A percentile compares a stretch with the other conserved stretches of the same genome.
These are phyloP conservation scores for Myxozyma udenii DNA, from an alignment of 805 yeast genomes.

Conservation along the genomic window DNA sequence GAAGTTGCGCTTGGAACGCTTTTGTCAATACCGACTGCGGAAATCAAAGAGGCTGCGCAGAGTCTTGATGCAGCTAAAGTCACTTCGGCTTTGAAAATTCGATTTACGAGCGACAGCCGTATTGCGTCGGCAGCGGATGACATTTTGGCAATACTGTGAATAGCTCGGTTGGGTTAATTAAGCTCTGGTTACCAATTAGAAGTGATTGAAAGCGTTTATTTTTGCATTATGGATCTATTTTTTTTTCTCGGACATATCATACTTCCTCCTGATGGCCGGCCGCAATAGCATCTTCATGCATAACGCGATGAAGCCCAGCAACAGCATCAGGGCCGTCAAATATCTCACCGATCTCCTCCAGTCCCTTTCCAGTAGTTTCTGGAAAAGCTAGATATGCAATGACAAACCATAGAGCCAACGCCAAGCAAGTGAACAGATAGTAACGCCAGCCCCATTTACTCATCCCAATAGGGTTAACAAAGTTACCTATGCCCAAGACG, in stretches of 20 bases:
- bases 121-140: conserved; percentile 16
- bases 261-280: too few species aligned
- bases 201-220: too few species aligned
- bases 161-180: too few species aligned
- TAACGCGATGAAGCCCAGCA: conserved; percentile 3
- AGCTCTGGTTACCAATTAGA: too few species aligned
- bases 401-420: conserved; percentile 10
- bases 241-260: too few species aligned
- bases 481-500: conserved; percentile 34
- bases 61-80: conserved; percentile 17
- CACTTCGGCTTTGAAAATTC: conserved; percentile 5
- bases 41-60: conserved; percentile 17
- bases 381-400: conserved; percentile 39
- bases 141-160: too few species aligned
- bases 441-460: conserved; percentile 45
- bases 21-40: conserved; percentile 29
- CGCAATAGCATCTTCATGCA: conserved; percentile 1
- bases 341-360: conserved; percentile 43
- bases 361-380: conserved; percentile 45
- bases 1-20: conserved; percentile 63
- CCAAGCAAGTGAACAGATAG: conserved; percentile 40
- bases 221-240: too few species aligned
- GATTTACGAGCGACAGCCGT: conserved; percentile 10
- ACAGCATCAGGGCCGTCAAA: conserved; percentile 9
- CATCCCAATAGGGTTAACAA: conserved; percentile 43